A percentile compares a stretch with the other conserved stretches of the same genome.
Evolutionary conservation across 169 alveolate species (phyloP).

Genomic region (Plasmodium gaboni): DNA sequence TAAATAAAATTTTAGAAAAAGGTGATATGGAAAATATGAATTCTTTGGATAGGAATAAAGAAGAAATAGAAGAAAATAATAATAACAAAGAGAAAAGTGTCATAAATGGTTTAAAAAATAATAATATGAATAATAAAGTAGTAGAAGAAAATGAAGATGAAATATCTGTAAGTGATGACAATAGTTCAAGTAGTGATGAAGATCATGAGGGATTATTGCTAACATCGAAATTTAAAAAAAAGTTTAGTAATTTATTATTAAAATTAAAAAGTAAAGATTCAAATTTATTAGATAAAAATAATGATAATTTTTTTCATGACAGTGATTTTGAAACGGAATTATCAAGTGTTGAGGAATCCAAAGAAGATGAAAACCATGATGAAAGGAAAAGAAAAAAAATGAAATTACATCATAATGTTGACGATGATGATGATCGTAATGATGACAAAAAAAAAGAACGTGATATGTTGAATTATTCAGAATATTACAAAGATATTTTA

Average conservation of each 20-base stretch:
- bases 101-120: neutral
- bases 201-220: slow-evolving; percentile 72
- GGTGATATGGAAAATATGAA: neutral
- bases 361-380: neutral
- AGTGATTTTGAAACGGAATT: slow-evolving; percentile 68
- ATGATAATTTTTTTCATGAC: slow-evolving; percentile 63
- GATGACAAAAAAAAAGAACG: neutral
- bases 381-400: neutral
- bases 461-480: slow-evolving; percentile 75
- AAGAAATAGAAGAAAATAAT: neutral
- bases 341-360: slow-evolving; percentile 22
- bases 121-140: neutral
- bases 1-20: neutral
- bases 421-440: neutral
- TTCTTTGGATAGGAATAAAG: neutral
- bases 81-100: neutral
- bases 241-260: slow-evolving; percentile 36
- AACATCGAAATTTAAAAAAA: slow-evolving; percentile 68
- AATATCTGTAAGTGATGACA: slow-evolving; percentile 26
- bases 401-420: neutral
- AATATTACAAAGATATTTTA: slow-evolving; percentile 79
- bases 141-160: slow-evolving; percentile 7
- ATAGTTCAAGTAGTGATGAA: slow-evolving; percentile 75
- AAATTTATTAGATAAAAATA: slow-evolving; percentile 26
- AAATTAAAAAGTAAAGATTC: slow-evolving; percentile 58